Evolutionary conservation across 2,329 filamentous ascomycete genomes (phyloP), one percentile per base, ranked within the genome.

Genomic region (Neonectria neomacrospora): DNA sequence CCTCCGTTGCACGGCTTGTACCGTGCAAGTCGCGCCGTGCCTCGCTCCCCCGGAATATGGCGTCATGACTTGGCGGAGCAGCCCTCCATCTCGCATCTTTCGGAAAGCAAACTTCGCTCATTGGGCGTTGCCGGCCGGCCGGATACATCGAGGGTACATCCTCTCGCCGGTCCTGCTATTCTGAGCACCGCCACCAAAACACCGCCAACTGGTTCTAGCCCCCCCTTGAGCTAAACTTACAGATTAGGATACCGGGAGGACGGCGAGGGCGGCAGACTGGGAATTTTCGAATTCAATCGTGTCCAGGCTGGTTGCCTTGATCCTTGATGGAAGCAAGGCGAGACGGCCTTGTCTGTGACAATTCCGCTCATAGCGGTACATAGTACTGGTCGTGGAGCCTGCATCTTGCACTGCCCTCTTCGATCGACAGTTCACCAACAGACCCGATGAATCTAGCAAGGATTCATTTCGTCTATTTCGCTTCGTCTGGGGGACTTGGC

Each of bases 101-200:
- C 42, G 39, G 18, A 48, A 45, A 42, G 14, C 34, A 8, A 18
- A 11, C 54, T 16, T 12, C 32, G 20, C 54, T 44, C 41, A 63
- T 63, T 63, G 60, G 60, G 14, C 11, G 37, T 28, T n/a, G 16
- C 26, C 8, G n/a, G 11, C 2, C 22, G 10, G 20, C 26, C 22
- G 32, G 37, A 22, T 63, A 63, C 60, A 23, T 50, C 22, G 18
- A 32, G n/a, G 54, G 39, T 53, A 63, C 47, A 34, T 54, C 18
- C 42, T 42, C 45, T 52, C 30, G 39, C 37, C 23, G 14, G 28
- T 20, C 26, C 58, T 57, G 48, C 41, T 62, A 58, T 58, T 66
- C 42, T 58, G 23, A 64, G 54, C 61, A 57, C 48, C 48, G 57
- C 64, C 58, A 65, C 64, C 61, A 34, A 34, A 55, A 14, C 54